Evolutionary conservation across 306 rosid genomes (phyloP).

Genomic region (Cucurbita pepo): DNA sequence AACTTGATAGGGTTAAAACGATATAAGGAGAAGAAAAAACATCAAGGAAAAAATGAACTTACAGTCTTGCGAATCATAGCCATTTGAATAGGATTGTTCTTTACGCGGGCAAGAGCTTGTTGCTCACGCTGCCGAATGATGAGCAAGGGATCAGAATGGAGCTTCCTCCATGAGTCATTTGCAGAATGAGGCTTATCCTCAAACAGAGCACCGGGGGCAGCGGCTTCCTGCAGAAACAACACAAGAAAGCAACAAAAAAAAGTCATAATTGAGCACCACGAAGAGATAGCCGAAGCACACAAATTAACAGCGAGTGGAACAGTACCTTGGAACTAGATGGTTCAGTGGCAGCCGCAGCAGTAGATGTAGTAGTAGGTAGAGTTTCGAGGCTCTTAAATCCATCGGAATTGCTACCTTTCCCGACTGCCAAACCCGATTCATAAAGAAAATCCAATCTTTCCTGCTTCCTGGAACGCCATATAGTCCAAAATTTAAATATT

Average conservation of each 20-base stretch:
- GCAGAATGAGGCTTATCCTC: slow-evolving; percentile 91
- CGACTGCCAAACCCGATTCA: slow-evolving; percentile 82
- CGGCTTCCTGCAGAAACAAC: slow-evolving; percentile 20
- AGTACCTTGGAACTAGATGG: slow-evolving; percentile 34
- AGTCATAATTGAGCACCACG: not conserved
- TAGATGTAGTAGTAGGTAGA: slow-evolving; percentile 33
- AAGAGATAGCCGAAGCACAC: not conserved
- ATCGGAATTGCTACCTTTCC: slow-evolving; percentile 42
- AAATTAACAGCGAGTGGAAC: not conserved
- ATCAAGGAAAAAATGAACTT: not conserved
- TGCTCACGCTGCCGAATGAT: slow-evolving; percentile 94
- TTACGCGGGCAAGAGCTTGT: slow-evolving; percentile 59
- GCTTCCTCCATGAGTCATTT: slow-evolving; percentile 91
- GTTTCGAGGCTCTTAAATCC: slow-evolving; percentile 68
- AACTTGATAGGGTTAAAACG: not conserved
- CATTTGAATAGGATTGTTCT: slow-evolving; percentile 89
- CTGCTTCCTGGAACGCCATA: slow-evolving; percentile 32
- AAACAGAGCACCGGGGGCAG: slow-evolving; percentile 70
- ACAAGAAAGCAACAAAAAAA: not conserved
- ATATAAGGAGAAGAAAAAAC: not conserved
- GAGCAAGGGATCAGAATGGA: slow-evolving; percentile 85
- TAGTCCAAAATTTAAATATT: not conserved
- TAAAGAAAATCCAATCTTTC: slow-evolving; percentile 86
- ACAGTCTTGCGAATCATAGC: slow-evolving; percentile 79
- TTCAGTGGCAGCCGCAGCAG: slow-evolving; percentile 28